Base-by-base conservation (phyloP, 2,329 filamentous ascomycete genomes). In the Arachnomyces sp. region DNA sequence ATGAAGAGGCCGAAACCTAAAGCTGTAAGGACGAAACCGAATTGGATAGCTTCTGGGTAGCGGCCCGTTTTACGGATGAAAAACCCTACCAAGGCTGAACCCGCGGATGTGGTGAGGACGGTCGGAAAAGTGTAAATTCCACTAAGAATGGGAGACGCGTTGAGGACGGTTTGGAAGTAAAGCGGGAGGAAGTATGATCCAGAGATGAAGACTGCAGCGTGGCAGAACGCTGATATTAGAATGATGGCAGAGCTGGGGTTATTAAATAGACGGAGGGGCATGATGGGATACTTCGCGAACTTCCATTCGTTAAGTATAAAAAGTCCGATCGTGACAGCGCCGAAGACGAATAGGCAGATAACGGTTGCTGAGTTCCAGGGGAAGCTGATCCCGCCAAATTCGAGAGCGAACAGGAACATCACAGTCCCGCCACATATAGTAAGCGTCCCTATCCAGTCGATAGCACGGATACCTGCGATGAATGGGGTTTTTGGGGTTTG, bases 391-490 rank as follows among this genome's bases (percentile, higher is more conserved):
- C 86, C 88, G 40, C 88, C 89, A 46, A 90, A 86, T 55, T 93
- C 83, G 8, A 94, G 75, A 0, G 86, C 89, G 31, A 94, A 78
- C 3, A 94, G 76, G 48, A 94, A 71, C 84, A 94, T 90, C 14
- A 93, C 69, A 0, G 84, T 89, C 14, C 82, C 85, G 32, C 3
- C 70, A 0, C 74, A 56, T 44, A 76, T 68, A 1, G 69, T 68
- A 15, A 73, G 40, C 14, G 69, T 72, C 6, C 73, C 73, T 13
- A 68, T 59, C 72, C 72, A 76, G 49, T 76, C 73, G 7, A 77
- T 63, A 1, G 72, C 72, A 39, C 59, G 65, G 34, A 76, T 55
- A 0, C 73, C 73, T 1, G 67, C 59, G n/a, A 56, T 32, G 28
- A 76, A 58, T 0, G 61, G 63, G 0, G 74, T 77, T 17, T 66